Evolutionary conservation across 345 rosid genomes (phyloP), one percentile per base, ranked within the genome.

Genomic region (Ailanthus altissimus): DNA sequence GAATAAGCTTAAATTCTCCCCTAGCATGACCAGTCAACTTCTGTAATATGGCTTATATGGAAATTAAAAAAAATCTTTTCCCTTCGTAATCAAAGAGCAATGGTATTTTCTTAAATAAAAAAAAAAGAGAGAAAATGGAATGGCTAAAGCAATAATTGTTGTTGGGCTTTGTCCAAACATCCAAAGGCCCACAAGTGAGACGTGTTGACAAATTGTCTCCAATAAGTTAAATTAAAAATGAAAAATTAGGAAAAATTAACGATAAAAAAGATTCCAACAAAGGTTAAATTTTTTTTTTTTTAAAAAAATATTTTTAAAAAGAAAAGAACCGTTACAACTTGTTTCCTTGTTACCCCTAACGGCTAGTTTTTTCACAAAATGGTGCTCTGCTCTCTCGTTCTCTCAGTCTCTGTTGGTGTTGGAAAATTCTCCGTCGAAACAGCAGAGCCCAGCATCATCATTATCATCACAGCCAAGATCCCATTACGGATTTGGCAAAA

Each of bases 271-370:
- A 40, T 5, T 20, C 14, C 5, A 40, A 16, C 10, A 1, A 38
- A 2, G 14, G 7, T 40, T n/a, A 20, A 20, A 5, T n/a, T n/a
- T n/a, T n/a, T n/a, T n/a, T n/a, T n/a, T n/a, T n/a, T n/a, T n/a
- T n/a, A n/a, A n/a, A n/a, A n/a, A n/a, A n/a, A n/a, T n/a, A n/a
- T n/a, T n/a, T n/a, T n/a, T n/a, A n/a, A n/a, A 50, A 76, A 81
- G 40, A 80, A 76, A 58, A 18, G 46, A 18, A 67, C 77, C 83
- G 83, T 81, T 81, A 15, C 51, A 15, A 21, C 0, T 21, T 6
- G 45, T 25, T n/a, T 59, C 43, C 63, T 62, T 18, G 2, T 9
- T n/a, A 12, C 6, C 18, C 15, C 49, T 40, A 81, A 81, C 83
- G 83, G 80, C 80, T 77, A 81, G 71, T 72, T 72, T 64, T 11